A percentile compares a stretch with the other conserved stretches of the same genome.
phyloP scores from a whole-genome alignment of 1,284 basidiomycete genomes.

The Naganishia sp. region DNA sequence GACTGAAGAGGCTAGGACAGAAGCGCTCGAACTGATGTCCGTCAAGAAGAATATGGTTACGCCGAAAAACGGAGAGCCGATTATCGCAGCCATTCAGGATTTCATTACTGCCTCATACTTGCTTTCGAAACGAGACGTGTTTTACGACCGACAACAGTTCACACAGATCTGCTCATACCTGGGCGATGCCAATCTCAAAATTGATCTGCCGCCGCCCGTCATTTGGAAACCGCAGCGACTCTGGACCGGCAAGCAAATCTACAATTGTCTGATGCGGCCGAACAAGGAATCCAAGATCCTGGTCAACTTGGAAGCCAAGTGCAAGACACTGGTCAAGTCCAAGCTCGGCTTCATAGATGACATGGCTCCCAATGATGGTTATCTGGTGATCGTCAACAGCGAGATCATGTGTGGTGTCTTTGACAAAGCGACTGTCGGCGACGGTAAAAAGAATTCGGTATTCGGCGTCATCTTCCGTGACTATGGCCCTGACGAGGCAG shows the following conservation, averaged over 20 bases:
- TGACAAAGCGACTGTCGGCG: conserved; percentile 97
- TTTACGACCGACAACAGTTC: conserved; percentile 93
- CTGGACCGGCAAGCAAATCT: conserved; percentile 99
- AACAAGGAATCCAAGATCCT: conserved; percentile 79
- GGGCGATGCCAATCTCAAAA: conserved; percentile 84
- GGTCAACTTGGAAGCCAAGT: conserved; percentile 96
- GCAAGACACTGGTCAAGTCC: conserved; percentile 82
- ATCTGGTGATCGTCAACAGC: conserved; percentile 95
- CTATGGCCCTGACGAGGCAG: conserved; percentile 92
- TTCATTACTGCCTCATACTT: conserved; percentile 98
- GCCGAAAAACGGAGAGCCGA: conserved; percentile 95
- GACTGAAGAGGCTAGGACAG: conserved; percentile 96
- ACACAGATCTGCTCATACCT: conserved; percentile 96
- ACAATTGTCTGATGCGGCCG: conserved; percentile 94
- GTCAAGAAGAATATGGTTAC: conserved; percentile 98
- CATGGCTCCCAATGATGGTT: conserved; percentile 95
- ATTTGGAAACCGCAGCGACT: conserved; percentile 90
- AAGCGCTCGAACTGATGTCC: conserved; percentile 96
- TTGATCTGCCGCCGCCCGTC: conserved; percentile 92
- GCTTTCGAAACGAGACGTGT: conserved; percentile 86
- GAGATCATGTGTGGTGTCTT: conserved; percentile 99
- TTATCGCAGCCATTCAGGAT: conserved; percentile 97
- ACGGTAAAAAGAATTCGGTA: conserved; percentile 98
- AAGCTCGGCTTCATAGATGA: conserved; percentile 62
- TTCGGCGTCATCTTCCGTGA: conserved; percentile 98